Evolutionary conservation across 1,284 basidiomycete genomes (phyloP), one percentile per base, ranked within the genome.

Genomic region (Cryptococcus deneoformans): DNA sequence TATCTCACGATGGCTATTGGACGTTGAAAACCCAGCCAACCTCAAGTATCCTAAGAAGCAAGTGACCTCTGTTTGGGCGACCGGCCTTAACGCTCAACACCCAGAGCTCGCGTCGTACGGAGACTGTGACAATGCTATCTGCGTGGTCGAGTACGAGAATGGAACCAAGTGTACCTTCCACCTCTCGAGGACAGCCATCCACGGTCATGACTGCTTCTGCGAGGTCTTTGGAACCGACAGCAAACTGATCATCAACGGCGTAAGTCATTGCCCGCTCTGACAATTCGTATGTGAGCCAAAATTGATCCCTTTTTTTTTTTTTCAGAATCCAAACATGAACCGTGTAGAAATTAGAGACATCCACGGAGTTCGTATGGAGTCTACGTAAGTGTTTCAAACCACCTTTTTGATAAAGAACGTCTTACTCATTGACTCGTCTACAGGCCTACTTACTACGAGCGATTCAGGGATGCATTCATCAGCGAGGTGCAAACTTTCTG

Each of bases 401-500:
- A 29, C 1, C 29, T 29, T 29, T 29, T 29, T 29, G 29, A 29
- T 29, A 29, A 29, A 29, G 29, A 29, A 29, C 29, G 5, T 29
- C 29, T 29, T 29, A 29, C 29, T 29, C 29, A 29, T 29, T 29
- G 3, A 29, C 29, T 29, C 29, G 5, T 29, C 29, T 29, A 20
- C 14, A 52, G 50, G 11, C 60, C 60, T 10, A 59, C 60, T 10
- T 61, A 59, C 55, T 59, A 57, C 12, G 62, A 60, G 42, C 60
- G 60, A 24, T 69, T 65, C 57, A 35, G 55, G 34, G 60, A 66
- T 12, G 66, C 67, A n/a, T 69, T 69, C 48, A 57, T 68, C 42
- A 50, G 39, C 46, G 67, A 69, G 50, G 46, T 60, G 16, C 53
- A 54, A 36, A 53, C 38, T 20, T 67, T 67, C 46, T 48, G 53